Percentiles rank a stretch among this genome's conserved stretches.
Evolutionary conservation across 2,329 filamentous ascomycete species (phyloP).

Genomic region (Paecilomyces dactylethromorphus): DNA sequence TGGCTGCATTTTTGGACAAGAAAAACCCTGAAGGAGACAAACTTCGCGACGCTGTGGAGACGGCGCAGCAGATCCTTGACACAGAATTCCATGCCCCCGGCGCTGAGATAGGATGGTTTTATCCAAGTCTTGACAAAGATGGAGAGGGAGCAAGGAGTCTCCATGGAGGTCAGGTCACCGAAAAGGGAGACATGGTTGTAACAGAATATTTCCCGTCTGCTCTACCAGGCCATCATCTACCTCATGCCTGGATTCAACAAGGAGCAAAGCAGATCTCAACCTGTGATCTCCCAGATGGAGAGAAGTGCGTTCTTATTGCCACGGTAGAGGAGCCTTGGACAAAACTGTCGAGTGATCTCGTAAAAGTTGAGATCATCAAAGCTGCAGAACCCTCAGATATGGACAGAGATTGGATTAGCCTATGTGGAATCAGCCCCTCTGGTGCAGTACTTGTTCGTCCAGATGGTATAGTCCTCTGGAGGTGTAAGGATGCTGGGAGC

Average conservation of each 20-base stretch:
- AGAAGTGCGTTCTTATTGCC: slow-evolving; percentile 12
- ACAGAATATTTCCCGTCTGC: slow-evolving; percentile 16
- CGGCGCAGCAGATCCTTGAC: slow-evolving; percentile 20
- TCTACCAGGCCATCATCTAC: slow-evolving; percentile 25
- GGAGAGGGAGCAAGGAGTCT: slow-evolving; percentile 10
- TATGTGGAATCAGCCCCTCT: slow-evolving; percentile 8
- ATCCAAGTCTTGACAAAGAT: slow-evolving; percentile 16
- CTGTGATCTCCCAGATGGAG: slow-evolving; percentile 14
- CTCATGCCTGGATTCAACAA: slow-evolving; percentile 21
- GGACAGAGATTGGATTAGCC: slow-evolving; percentile 10
- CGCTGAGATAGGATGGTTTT: slow-evolving; percentile 30
- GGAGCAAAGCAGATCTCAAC: slow-evolving; percentile 11
- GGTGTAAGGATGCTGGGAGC: slow-evolving; percentile 1
- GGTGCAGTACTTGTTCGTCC: slow-evolving; percentile 24
- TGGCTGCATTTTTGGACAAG: slow-evolving; percentile 18
- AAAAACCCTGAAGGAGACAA: slow-evolving; percentile 8
- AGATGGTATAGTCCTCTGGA: slow-evolving; percentile 25
- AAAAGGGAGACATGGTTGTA: slow-evolving; percentile 10
- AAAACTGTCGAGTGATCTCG: not conserved
- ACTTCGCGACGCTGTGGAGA: slow-evolving; percentile 16
- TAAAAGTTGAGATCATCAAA: not conserved
- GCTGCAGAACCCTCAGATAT: not conserved
- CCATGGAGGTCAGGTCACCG: slow-evolving; percentile 16
- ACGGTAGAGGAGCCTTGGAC: slow-evolving; percentile 6
- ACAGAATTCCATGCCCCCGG: slow-evolving; percentile 27